Evolutionary conservation across 2,329 filamentous ascomycete genomes (phyloP).

Genomic region (Cadophora malorum): DNA sequence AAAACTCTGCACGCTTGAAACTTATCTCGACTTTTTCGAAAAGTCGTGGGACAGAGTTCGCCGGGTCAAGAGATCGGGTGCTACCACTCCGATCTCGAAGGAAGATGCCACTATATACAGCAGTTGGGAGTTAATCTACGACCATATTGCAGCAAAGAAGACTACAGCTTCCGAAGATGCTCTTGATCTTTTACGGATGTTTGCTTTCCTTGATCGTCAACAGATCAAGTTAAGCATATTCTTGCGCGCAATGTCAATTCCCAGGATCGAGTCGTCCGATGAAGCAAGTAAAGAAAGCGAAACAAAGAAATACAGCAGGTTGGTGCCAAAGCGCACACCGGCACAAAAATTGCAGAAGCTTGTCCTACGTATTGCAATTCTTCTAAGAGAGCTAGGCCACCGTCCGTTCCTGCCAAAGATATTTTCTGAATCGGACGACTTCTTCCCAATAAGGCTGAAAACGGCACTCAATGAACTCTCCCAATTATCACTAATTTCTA

Average conservation of each 20-base stretch:
- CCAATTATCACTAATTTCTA: constrained; percentile 20
- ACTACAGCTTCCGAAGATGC: constrained; percentile 41
- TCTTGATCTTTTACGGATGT: constrained; percentile 44
- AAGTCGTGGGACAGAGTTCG: constrained; percentile 26
- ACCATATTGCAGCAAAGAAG: constrained; percentile 34
- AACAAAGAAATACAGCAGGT: neutral
- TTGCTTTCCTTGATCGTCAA: constrained; percentile 45
- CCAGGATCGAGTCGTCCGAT: constrained; percentile 27
- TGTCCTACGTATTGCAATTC: constrained; percentile 15
- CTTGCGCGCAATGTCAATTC: constrained; percentile 33
- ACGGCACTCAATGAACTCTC: constrained; percentile 18
- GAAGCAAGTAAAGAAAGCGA: constrained; percentile 15
- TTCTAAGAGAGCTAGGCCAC: constrained; percentile 17
- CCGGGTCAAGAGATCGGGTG: constrained; percentile 5
- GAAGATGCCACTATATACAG: constrained; percentile 39
- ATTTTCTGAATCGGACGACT: constrained; percentile 11
- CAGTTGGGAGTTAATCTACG: constrained; percentile 42
- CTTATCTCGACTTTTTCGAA: constrained; percentile 26
- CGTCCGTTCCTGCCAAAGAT: constrained; percentile 15
- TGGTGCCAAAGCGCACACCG: constrained; percentile 2
- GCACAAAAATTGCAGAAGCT: constrained; percentile 11
- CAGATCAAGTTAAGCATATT: constrained; percentile 41
- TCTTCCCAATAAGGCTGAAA: constrained; percentile 14
- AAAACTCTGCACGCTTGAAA: constrained; percentile 18
- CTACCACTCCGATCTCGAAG: constrained; percentile 2